A percentile compares a stretch with the other conserved stretches of the same genome.
Conservation (phyloP, 441 rosid species). For the Adansonia gregorii region DNA sequence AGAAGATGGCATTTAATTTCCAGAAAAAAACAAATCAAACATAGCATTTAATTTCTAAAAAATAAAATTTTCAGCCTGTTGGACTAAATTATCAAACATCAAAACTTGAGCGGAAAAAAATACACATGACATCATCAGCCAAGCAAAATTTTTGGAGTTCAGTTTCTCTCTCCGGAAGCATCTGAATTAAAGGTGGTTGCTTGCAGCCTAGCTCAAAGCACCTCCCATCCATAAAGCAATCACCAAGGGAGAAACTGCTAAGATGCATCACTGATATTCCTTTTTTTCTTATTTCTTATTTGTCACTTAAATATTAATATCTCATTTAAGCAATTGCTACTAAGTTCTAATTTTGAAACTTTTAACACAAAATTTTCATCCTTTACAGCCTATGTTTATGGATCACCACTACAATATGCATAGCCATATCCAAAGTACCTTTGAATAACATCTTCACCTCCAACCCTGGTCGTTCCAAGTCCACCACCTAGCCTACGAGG, state of each 20-base stretch:
- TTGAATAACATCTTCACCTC: constrained; percentile 74
- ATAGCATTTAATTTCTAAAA: not conserved
- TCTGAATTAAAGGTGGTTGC: not conserved
- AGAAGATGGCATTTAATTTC: constrained; percentile 15
- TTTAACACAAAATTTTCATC: not conserved
- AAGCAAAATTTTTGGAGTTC: not conserved
- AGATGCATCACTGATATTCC: not conserved
- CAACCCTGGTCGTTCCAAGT: constrained; percentile 85
- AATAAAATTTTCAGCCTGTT: not conserved
- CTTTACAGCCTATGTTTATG: not conserved
- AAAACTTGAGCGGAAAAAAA: not conserved
- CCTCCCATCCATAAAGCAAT: not conserved
- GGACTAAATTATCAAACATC: not conserved
- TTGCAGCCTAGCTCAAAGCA: not conserved
- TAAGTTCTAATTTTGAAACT: not conserved
- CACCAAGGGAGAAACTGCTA: not conserved
- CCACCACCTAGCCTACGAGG: constrained; percentile 98
- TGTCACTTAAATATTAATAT: not conserved
- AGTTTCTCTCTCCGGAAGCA: not conserved
- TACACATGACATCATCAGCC: not conserved
- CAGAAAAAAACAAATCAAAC: not conserved
- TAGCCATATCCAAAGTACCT: constrained; percentile 47
- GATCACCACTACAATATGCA: not conserved
- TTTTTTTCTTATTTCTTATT: not conserved
- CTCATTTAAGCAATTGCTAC: not conserved